phyloP scores from a whole-genome alignment of 2,329 filamentous ascomycete genomes.

The Fusarium miscanthi region DNA sequence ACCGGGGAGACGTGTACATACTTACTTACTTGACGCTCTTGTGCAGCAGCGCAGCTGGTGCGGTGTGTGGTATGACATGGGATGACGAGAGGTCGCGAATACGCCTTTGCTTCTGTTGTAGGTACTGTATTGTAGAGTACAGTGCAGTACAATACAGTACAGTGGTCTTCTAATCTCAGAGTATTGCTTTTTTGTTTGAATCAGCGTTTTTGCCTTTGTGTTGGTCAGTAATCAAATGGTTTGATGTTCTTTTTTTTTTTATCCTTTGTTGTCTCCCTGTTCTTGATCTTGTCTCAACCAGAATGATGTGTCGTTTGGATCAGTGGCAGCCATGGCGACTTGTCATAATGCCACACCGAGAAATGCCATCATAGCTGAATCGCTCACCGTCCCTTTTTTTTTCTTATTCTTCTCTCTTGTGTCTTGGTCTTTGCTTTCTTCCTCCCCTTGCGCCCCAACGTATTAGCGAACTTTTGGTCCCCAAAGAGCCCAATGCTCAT shows the following conservation, averaged over 20 bases:
- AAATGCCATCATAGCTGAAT: conserved; percentile 33
- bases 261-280: conserved; percentile 22
- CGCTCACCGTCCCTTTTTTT: conserved; percentile 35
- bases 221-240: not conserved
- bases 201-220: conserved; percentile 25
- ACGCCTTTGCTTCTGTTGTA: conserved; percentile 12
- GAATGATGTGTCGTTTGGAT: conserved; percentile 34
- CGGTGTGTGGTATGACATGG: conserved; percentile 44
- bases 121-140: not conserved
- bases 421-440: conserved; percentile 11
- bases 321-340: conserved; percentile 22
- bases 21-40: conserved; percentile 34
- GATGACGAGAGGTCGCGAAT: conserved; percentile 38
- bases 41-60: conserved; percentile 38
- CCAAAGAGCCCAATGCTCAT: conserved; percentile 20
- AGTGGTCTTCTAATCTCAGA: not conserved
- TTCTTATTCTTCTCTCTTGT: not conserved
- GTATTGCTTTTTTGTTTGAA: conserved; percentile 34
- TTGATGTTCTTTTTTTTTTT: not conserved
- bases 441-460: conserved; percentile 24
- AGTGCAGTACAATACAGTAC: not conserved
- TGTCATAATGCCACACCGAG: conserved; percentile 39
- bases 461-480: conserved; percentile 16
- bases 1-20: conserved; percentile 34
- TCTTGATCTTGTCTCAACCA: conserved; percentile 32